Evolutionary conservation across 75 land plant species (phyloP), one percentile per base, ranked within the genome.

Genomic region (Picea glauca): DNA sequence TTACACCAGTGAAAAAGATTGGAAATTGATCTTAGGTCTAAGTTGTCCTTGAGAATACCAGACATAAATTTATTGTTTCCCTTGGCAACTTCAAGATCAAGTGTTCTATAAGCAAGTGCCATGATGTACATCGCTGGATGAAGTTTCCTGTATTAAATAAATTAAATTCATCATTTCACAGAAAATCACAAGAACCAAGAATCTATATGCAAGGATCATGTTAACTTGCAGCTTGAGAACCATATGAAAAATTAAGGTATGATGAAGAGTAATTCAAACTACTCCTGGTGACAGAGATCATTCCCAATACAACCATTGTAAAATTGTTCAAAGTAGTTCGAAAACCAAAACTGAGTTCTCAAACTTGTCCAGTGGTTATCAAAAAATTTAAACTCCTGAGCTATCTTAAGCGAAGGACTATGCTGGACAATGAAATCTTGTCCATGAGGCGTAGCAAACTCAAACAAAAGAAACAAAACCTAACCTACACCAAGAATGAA

Each of bases 81-180:
- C 77, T 70, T 87, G 38, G 86, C 78, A 66, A 83, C 86, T 89
- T 95, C 96, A 76, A 84, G 64, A 82, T 95, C 98, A 20, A 95
- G 82, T 58, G 98, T 92, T 86, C 95, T 88, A 76, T 95, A 95
- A 64, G 98, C 98, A 75, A 87, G 89, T 58, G 90, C 89, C 78
- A 95, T 78, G 70, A 91, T 83, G 82, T 91, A 95, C 88, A 95
- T 86, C 13, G 98, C 98, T 60, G 98, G 98, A 81, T 95, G 93
- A 35, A 95, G 81, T 76, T 93, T 88, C 91, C 88, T 88, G 80
- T 57, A 82, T 32, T 50, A 30, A 32, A 63, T 54, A 31, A 57
- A 58, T 4, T 30, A 57, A 75, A 57, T 57, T 58, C 31, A 26
- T 15, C 18, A 50, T 26, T 58, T 26, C 20, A 21, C 20, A 33